Percentiles rank a stretch among this genome's conserved stretches.
These are phyloP conservation scores for Aquilaria yunnanensis DNA, from an alignment of 345 rosid species.

Conservation along the genomic window DNA sequence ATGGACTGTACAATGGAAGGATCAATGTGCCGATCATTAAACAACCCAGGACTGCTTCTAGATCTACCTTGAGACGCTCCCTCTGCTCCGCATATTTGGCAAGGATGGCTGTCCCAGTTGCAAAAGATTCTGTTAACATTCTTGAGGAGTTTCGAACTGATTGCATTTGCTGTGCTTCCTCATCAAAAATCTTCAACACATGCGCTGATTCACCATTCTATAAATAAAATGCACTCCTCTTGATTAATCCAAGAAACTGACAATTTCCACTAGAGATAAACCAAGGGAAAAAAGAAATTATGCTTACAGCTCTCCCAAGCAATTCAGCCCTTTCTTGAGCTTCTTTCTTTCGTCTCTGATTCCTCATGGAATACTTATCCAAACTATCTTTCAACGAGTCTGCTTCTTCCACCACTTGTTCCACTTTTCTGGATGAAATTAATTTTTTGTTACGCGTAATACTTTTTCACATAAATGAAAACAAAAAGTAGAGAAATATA, in stretches of 20 bases:
- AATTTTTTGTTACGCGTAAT: no score
- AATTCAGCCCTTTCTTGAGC: constrained; percentile 85
- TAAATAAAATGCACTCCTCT: constrained; percentile 9
- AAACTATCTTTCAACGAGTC: constrained; percentile 72
- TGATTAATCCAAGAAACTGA: background rate
- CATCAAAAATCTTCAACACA: constrained; percentile 79
- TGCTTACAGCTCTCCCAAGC: constrained; percentile 68
- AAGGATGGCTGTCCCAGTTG: constrained; percentile 79
- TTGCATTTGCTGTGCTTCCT: constrained; percentile 86
- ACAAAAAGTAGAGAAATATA: background rate
- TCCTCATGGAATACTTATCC: constrained; percentile 61
- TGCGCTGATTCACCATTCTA: constrained; percentile 82
- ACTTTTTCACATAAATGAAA: no score
- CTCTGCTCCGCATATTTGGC: constrained; percentile 86
- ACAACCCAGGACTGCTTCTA: no score
- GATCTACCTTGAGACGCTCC: constrained; percentile 75
- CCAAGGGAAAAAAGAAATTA: constrained; percentile 2
- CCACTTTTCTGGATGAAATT: constrained; percentile 54
- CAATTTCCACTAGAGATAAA: background rate
- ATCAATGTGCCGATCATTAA: no score
- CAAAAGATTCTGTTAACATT: constrained; percentile 76
- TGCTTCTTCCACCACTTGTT: constrained; percentile 85
- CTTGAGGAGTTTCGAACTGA: constrained; percentile 78
- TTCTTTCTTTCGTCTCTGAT: constrained; percentile 60
- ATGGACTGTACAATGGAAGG: no score